phyloP scores from a whole-genome alignment of 2,329 filamentous ascomycete genomes.

The Dactylellina cionopaga region DNA sequence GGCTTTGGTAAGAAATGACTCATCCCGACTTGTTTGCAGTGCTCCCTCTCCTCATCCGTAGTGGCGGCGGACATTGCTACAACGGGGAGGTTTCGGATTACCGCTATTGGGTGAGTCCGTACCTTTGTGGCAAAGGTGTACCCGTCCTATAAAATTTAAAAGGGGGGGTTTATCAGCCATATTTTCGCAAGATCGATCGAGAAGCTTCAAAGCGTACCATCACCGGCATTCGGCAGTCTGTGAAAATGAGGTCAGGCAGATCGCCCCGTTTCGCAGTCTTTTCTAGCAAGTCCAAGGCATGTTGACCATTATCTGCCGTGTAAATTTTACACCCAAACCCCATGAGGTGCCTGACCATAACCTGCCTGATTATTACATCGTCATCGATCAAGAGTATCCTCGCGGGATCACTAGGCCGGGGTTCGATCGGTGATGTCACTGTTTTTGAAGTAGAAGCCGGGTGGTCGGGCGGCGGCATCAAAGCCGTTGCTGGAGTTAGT shows the following conservation, averaged over 20 bases:
- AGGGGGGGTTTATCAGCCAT: no score
- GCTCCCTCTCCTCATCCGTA: constrained; percentile 34
- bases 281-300: constrained; percentile 28
- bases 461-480: constrained; percentile 36
- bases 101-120: constrained; percentile 28
- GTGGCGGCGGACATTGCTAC: constrained; percentile 49
- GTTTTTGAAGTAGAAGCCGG: constrained; percentile 21
- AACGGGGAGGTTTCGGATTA: constrained; percentile 24
- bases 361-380: constrained; percentile 28
- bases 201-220: constrained; percentile 29
- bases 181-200: no score
- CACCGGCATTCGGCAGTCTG: constrained; percentile 46
- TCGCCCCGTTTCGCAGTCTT: constrained; percentile 2
- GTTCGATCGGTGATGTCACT: constrained; percentile 7
- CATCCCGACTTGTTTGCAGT: constrained; percentile 33
- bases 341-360: constrained; percentile 22
- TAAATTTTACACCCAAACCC: constrained; percentile 22
- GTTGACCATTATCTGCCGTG: constrained; percentile 30
- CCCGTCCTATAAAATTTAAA: constrained; percentile 47
- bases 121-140: constrained; percentile 40
- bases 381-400: constrained; percentile 41
- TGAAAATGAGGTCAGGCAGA: constrained; percentile 40
- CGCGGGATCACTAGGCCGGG: constrained; percentile 4
- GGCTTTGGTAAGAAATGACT: constrained; percentile 42
- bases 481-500: not conserved